Evolutionary conservation across 768 basidiomycete species (phyloP).

Genomic region (Boletus coccyginus): DNA sequence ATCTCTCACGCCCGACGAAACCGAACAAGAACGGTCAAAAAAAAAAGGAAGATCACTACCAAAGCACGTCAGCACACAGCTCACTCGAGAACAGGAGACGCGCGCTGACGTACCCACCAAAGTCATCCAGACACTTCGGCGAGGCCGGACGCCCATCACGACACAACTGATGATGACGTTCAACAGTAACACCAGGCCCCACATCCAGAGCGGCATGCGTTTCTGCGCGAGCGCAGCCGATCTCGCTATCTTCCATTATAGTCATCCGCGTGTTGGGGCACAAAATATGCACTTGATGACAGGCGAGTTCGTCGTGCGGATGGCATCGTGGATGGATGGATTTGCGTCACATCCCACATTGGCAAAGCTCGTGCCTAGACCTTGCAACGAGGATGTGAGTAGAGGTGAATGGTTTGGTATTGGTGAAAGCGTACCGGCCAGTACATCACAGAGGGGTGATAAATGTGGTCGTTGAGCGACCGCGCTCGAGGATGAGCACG

Average conservation of each 20-base stretch:
- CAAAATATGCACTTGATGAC: neutral
- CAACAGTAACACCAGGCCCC: slow-evolving; percentile 47
- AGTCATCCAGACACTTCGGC: slow-evolving; percentile 45
- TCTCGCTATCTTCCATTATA: no score
- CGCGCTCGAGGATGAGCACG: slow-evolving; percentile 3
- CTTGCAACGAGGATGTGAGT: slow-evolving; percentile 39
- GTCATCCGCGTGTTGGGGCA: no score
- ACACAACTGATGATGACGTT: slow-evolving; percentile 49
- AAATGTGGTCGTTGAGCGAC: slow-evolving; percentile 45
- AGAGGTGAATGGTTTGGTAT: neutral
- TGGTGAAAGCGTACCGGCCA: slow-evolving; percentile 39
- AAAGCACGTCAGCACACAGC: neutral
- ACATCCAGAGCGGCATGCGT: slow-evolving; percentile 43
- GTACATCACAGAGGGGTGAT: slow-evolving; percentile 51
- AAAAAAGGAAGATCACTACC: slow-evolving; percentile 42
- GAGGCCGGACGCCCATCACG: slow-evolving; percentile 52
- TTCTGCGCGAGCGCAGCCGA: no score
- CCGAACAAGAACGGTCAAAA: slow-evolving; percentile 55
- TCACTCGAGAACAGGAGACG: neutral
- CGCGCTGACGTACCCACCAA: slow-evolving; percentile 13
- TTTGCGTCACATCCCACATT: slow-evolving; percentile 23
- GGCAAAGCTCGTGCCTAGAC: slow-evolving; percentile 42
- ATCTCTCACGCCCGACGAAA: slow-evolving; percentile 62
- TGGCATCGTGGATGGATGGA: slow-evolving; percentile 19
- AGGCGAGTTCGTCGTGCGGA: neutral